Evolutionary conservation across 2,329 filamentous ascomycete species (phyloP).

Genomic region (Beauveria sp.): DNA sequence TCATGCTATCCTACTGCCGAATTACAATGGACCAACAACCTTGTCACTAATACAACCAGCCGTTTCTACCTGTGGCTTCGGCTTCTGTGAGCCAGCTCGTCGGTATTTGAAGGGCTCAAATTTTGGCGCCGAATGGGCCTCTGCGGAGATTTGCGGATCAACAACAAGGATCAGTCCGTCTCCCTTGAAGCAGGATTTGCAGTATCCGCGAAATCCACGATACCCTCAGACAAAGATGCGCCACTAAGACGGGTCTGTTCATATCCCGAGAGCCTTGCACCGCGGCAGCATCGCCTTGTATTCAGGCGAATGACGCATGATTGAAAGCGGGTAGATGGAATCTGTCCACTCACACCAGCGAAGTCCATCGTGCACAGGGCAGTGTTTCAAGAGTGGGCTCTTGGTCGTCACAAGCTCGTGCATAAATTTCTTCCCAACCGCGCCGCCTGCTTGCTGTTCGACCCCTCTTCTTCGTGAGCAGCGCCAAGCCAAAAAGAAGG

Average conservation of each 20-base stretch:
- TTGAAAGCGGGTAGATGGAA: no score
- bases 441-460: no score
- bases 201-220: neutral
- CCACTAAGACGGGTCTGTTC: no score
- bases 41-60: neutral
- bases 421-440: neutral
- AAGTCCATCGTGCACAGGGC: neutral
- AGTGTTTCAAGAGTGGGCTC: neutral
- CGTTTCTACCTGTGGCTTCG: neutral
- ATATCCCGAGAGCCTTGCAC: no score
- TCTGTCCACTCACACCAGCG: no score
- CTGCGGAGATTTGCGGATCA: slow-evolving; percentile 6
- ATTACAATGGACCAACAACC: no score
- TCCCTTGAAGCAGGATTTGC: neutral
- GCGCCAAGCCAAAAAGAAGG: no score
- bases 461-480: no score
- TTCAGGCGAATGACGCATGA: no score
- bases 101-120: neutral
- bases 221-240: neutral
- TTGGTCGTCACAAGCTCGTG: neutral
- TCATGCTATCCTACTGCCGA: no score
- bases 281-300: no score
- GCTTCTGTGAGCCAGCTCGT: neutral
- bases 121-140: neutral
- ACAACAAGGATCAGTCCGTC: neutral